phyloP scores from a whole-genome alignment of 805 yeast genomes.

The Isabelozyma rhagii region DNA sequence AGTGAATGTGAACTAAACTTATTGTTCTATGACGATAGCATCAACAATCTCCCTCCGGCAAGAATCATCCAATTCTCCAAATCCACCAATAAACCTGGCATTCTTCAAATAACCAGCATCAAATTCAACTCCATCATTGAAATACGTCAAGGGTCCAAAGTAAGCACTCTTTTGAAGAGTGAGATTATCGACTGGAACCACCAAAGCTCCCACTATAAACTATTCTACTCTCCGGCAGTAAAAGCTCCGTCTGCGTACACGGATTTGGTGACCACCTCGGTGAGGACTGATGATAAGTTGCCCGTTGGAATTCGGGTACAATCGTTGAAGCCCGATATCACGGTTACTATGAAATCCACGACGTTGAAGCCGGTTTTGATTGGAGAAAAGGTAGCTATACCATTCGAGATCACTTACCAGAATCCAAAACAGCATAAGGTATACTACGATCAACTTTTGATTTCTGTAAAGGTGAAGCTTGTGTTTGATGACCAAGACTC shows the following conservation, averaged over 20 bases:
- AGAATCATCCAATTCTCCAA: constrained; percentile 20
- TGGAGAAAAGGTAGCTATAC: constrained; percentile 27
- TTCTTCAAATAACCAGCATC: constrained; percentile 14
- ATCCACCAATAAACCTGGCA: constrained; percentile 19
- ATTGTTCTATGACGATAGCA: constrained; percentile 2
- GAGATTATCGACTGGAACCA: neutral
- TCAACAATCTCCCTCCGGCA: neutral
- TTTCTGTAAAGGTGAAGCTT: constrained; percentile 19
- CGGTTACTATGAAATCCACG: constrained; percentile 6
- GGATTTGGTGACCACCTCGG: neutral
- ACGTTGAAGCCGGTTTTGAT: constrained; percentile 14
- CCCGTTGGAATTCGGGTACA: constrained; percentile 11
- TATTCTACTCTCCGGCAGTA: neutral
- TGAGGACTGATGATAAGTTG: neutral
- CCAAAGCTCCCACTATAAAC: no score
- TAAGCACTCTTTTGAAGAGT: constrained; percentile 1
- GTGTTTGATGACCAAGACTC: constrained; percentile 5
- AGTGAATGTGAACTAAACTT: constrained; percentile 1
- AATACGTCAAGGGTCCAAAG: constrained; percentile 6
- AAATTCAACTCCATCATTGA: constrained; percentile 8
- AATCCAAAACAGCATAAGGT: constrained; percentile 9
- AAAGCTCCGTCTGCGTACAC: neutral
- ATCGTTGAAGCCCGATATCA: constrained; percentile 25
- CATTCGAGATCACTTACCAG: constrained; percentile 16
- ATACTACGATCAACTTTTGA: constrained; percentile 14